A percentile compares a stretch with the other conserved stretches of the same genome.
Evolutionary conservation across 1,139 yeast genomes (phyloP).

Genomic region (Diutina neorugosa): DNA sequence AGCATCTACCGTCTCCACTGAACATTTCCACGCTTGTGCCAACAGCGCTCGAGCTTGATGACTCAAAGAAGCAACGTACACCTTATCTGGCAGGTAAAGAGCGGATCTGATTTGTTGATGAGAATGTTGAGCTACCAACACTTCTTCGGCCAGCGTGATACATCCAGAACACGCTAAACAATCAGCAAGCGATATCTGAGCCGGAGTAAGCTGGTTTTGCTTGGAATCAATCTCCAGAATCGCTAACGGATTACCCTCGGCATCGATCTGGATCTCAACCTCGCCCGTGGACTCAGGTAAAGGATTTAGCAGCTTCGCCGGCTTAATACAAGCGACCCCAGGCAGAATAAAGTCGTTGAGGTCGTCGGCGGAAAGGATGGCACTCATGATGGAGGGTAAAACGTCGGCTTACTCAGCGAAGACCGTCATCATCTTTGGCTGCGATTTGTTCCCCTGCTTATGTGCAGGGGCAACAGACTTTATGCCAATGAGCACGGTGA

Average conservation of each 20-base stretch:
- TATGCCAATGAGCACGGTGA: not conserved
- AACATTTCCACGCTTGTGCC: conserved; percentile 51
- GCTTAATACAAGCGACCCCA: conserved; percentile 90
- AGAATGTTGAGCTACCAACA: conserved; percentile 81
- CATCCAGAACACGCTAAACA: conserved; percentile 97
- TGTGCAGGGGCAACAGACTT: not conserved
- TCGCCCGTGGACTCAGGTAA: conserved; percentile 16
- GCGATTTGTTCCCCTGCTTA: not conserved
- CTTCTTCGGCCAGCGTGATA: conserved; percentile 92
- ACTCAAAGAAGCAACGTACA: conserved; percentile 68
- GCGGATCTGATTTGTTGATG: conserved; percentile 66
- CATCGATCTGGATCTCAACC: conserved; percentile 55
- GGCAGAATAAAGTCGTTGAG: conserved; percentile 91
- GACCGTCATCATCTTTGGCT: not conserved
- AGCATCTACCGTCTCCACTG: conserved; percentile 47
- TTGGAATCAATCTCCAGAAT: conserved; percentile 49
- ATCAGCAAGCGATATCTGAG: conserved; percentile 82
- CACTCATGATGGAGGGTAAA: conserved; percentile 48
- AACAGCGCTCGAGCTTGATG: conserved; percentile 82
- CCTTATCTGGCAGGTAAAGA: conserved; percentile 19
- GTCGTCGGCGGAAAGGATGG: conserved; percentile 78
- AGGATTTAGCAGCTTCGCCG: conserved; percentile 24
- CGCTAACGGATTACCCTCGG: conserved; percentile 59
- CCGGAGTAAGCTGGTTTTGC: conserved; percentile 48
- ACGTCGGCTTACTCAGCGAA: not conserved